Evolutionary conservation across 805 yeast genomes (phyloP).

Genomic region (Candida palmyrensis): DNA sequence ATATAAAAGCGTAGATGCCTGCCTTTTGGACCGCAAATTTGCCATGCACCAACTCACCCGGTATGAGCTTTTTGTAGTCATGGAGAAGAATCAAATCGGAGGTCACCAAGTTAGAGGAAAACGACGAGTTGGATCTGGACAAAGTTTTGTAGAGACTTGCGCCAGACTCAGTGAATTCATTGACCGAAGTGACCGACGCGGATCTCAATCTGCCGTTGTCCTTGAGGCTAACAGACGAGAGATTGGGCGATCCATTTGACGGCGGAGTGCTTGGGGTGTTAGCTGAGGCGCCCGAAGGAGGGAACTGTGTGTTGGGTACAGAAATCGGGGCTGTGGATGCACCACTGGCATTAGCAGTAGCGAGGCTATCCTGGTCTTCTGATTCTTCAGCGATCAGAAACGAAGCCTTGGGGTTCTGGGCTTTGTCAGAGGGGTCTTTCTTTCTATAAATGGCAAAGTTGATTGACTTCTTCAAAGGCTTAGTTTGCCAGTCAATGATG

Average conservation of each 20-base stretch:
- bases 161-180: slow-evolving; percentile 24
- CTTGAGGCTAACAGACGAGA: slow-evolving; percentile 10
- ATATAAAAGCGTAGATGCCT: slow-evolving; percentile 80
- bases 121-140: slow-evolving; percentile 29
- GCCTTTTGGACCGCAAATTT: slow-evolving; percentile 52
- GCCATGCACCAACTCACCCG: slow-evolving; percentile 60
- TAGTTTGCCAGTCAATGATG: slow-evolving; percentile 70
- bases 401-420: slow-evolving; percentile 2
- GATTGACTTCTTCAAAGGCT: slow-evolving; percentile 54
- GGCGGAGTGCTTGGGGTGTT: slow-evolving; percentile 1
- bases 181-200: slow-evolving; percentile 29
- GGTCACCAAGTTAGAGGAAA: slow-evolving; percentile 33
- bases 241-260: slow-evolving; percentile 46
- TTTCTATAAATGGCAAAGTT: slow-evolving; percentile 36
- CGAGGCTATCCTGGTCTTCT: not conserved
- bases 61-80: slow-evolving; percentile 48
- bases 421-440: slow-evolving; percentile 16
- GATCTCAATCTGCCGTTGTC: slow-evolving; percentile 13
- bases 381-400: not conserved
- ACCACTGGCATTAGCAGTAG: not conserved
- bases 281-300: not conserved
- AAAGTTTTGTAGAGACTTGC: slow-evolving; percentile 22
- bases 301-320: not conserved
- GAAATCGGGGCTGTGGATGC: not conserved
- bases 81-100: slow-evolving; percentile 49